phyloP scores from a whole-genome alignment of 1,284 basidiomycete genomes.

The Microbotryum intermedium region DNA sequence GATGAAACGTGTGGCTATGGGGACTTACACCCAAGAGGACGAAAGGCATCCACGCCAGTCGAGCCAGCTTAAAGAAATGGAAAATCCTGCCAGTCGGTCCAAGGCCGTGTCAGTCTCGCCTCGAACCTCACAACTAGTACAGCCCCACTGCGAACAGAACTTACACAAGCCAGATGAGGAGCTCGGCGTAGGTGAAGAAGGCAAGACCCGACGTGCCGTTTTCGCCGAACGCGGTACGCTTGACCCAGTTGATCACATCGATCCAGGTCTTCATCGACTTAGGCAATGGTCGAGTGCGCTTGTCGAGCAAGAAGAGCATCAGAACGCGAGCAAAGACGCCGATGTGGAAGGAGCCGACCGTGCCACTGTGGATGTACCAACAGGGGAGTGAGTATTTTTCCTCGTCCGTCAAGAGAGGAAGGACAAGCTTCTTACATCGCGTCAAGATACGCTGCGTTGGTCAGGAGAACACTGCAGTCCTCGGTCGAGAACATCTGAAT shows the following conservation, averaged over 20 bases:
- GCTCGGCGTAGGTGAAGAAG: conserved; percentile 19
- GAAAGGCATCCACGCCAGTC: conserved; percentile 19
- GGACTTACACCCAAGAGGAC: conserved; percentile 15
- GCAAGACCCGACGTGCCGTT: conserved; percentile 2
- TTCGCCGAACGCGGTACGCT: conserved; percentile 33
- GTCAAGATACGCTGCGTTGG: conserved; percentile 52
- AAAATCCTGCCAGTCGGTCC: not conserved
- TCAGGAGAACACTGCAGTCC: conserved; percentile 52
- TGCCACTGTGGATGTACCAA: conserved; percentile 40
- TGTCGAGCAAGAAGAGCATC: conserved; percentile 52
- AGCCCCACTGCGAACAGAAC: not conserved
- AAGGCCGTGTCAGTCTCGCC: not conserved
- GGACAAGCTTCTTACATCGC: conserved; percentile 37
- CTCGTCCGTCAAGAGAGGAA: too few species aligned
- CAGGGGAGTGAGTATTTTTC: too few species aligned
- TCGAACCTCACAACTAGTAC: too few species aligned
- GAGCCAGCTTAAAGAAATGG: conserved; percentile 15
- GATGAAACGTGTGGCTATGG: too few species aligned
- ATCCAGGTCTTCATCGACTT: conserved; percentile 57
- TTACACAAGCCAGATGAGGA: conserved; percentile 16
- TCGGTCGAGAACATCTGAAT: conserved; percentile 56
- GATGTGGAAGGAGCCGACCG: conserved; percentile 44
- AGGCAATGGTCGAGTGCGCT: conserved; percentile 46
- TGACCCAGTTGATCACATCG: conserved; percentile 52
- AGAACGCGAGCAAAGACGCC: conserved; percentile 54